Percentiles rank a stretch among this genome's conserved stretches.
These are phyloP conservation scores for Fomitopsis pinicola DNA, from an alignment of 1,284 basidiomycete genomes.

Conservation along the genomic window DNA sequence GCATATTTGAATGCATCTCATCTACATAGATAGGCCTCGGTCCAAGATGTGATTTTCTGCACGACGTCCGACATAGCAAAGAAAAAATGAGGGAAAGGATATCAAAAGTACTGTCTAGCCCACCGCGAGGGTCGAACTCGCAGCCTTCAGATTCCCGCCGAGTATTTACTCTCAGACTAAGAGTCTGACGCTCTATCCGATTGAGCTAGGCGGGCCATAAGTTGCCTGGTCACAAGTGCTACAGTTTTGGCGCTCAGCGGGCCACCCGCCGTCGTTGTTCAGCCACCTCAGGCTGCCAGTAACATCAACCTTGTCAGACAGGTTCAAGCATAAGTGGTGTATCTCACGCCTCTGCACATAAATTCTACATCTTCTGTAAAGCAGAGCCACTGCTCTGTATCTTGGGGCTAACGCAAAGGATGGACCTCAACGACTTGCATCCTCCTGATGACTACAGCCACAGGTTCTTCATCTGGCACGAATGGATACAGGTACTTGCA, in stretches of 20 bases:
- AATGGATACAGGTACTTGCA: slow-evolving; percentile 66
- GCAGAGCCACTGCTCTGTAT: background rate
- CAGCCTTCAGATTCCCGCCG: slow-evolving; percentile 36
- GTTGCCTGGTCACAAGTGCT: no score
- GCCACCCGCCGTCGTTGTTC: no score
- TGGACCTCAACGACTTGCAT: slow-evolving; percentile 72
- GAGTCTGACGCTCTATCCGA: slow-evolving; percentile 86
- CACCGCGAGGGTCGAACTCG: slow-evolving; percentile 90
- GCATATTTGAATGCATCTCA: no score
- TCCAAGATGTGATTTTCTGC: no score
- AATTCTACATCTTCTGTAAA: no score
- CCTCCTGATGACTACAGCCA: slow-evolving; percentile 76
- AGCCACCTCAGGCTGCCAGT: no score
- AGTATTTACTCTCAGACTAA: slow-evolving; percentile 9
- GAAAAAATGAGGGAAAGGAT: background rate
- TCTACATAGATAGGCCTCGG: no score
- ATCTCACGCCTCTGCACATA: no score
- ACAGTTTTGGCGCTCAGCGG: no score
- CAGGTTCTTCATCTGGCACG: slow-evolving; percentile 82
- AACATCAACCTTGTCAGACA: no score
- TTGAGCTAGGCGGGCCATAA: slow-evolving; percentile 73
- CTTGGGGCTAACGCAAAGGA: slow-evolving; percentile 17
- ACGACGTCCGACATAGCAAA: no score
- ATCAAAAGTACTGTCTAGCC: slow-evolving; percentile 42
- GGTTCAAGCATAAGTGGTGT: no score